Percentiles rank a stretch among this genome's conserved stretches.
phyloP scores from a whole-genome alignment of 768 basidiomycete genomes.

The Suillus cothurnatus region DNA sequence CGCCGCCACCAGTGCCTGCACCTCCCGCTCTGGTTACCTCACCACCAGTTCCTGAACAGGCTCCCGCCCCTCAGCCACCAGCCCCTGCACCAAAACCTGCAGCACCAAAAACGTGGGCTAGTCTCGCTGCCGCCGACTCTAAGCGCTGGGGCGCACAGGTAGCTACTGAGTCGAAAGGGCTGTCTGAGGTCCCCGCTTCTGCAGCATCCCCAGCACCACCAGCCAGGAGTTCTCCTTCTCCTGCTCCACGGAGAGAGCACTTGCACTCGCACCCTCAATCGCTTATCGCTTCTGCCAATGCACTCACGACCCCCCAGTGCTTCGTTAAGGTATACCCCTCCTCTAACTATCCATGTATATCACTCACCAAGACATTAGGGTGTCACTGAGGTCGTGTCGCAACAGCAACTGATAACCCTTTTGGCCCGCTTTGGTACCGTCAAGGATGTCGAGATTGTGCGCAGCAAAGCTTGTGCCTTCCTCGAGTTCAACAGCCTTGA shows the following conservation, averaged over 20 bases:
- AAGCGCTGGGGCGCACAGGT: conserved; percentile 87
- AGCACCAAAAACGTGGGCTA: conserved; percentile 86
- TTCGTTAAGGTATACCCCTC: conserved; percentile 80
- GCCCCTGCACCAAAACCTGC: conserved; percentile 47
- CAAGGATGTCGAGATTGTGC: conserved; percentile 88
- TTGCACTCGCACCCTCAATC: conserved; percentile 19
- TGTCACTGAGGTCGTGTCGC: conserved; percentile 67
- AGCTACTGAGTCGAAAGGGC: conserved; percentile 74
- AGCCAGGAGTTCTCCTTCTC: conserved; percentile 34
- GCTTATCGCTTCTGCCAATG: conserved; percentile 55
- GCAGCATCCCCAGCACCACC: conserved; percentile 40
- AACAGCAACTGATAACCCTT: conserved; percentile 47
- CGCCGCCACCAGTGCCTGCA: conserved; percentile 21
- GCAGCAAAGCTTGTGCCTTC: conserved; percentile 90
- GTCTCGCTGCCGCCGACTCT: conserved; percentile 79
- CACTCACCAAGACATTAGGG: conserved; percentile 44
- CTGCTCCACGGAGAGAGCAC: conserved; percentile 39
- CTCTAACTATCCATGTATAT: background rate
- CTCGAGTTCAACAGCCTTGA: conserved; percentile 83
- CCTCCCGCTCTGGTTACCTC: conserved; percentile 33
- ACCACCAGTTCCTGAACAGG: conserved; percentile 28
- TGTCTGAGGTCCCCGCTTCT: conserved; percentile 60
- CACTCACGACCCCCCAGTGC: conserved; percentile 72
- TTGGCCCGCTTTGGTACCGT: conserved; percentile 78
- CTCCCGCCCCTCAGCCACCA: conserved; percentile 33